Evolutionary conservation across 2,329 filamentous ascomycete genomes (phyloP), one percentile per base, ranked within the genome.

Genomic region (Trichophyton rubrum): DNA sequence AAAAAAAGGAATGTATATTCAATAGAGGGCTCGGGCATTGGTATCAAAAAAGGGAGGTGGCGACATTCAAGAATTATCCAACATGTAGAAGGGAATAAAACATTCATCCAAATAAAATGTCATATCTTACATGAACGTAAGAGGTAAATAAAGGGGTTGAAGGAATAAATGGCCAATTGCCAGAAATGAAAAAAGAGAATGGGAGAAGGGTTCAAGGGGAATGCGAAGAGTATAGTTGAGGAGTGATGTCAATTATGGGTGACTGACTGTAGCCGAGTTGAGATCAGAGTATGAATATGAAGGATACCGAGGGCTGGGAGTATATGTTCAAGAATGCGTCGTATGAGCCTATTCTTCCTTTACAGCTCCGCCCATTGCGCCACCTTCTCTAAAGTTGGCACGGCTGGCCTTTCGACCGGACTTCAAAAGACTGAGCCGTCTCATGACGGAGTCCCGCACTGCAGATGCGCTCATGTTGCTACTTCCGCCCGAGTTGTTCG

Each of bases 361-460:
- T 41, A 75, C 61, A 17, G 66, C 62, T 49, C 67, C 66, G 15
- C 51, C 38, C 9, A 45, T 35, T n/a, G 43, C 56, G 38, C n/a
- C 15, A 4, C 55, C 60, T 9, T 71, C 68, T 62, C 69, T 67
- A 40, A 74, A 78, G 69, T 76, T 80, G 62, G 68, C 75, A 71
- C 83, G 85, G 69, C 81, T 84, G 53, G 77, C 77, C 75, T 88
- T 89, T 71, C 85, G 86, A 33, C 87, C 85, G 58, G 90, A 79
- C 71, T 87, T 88, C 68, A 95, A 78, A 67, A 90, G 78, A 71
- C 88, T 93, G 65, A 95, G 78, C 68, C 90, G 77, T 76, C 90
- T 92, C 74, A 86, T 84, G 65, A 95, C 82, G 61, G 85, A 87
- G 40, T 82, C 82, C 59, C 82, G 81, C 68, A 72, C 69, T 24